Percentiles rank a stretch among this genome's conserved stretches.
Evolutionary conservation across 2,329 filamentous ascomycete species (phyloP).

Genomic region (Colletotrichum brevisporum): DNA sequence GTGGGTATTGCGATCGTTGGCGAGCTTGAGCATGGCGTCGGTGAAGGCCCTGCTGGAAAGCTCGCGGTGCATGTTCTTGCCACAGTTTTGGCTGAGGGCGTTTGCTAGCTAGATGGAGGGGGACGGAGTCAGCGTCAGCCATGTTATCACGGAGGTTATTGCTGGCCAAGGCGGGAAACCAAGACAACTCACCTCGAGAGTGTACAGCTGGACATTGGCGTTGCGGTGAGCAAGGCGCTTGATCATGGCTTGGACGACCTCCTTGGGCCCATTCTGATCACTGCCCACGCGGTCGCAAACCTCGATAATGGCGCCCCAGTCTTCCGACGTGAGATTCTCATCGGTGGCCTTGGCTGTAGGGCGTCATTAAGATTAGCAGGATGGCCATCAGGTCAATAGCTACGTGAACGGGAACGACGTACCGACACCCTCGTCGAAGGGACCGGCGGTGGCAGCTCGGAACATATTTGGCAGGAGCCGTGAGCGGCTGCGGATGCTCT

Average conservation of each 20-base stretch:
- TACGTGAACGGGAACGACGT: constrained; percentile 48
- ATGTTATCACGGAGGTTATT: neutral
- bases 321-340: constrained; percentile 93
- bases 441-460: constrained; percentile 69
- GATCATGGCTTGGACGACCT: constrained; percentile 91
- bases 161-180: neutral
- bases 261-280: constrained; percentile 77
- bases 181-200: constrained; percentile 76
- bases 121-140: constrained; percentile 27
- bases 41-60: constrained; percentile 93
- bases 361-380: constrained; percentile 9
- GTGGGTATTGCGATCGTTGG: constrained; percentile 95
- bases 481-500: constrained; percentile 33
- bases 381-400: neutral
- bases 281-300: constrained; percentile 72
- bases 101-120: constrained; percentile 78
- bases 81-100: constrained; percentile 92
- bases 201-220: constrained; percentile 96
- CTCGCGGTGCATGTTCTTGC: constrained; percentile 87
- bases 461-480: constrained; percentile 63
- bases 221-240: constrained; percentile 93
- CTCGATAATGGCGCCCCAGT: constrained; percentile 76
- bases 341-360: constrained; percentile 83
- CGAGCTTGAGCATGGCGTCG: constrained; percentile 90
- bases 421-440: constrained; percentile 74